Conservation (phyloP, 1,139 yeast species). For the Hansenula lynferdii region DNA sequence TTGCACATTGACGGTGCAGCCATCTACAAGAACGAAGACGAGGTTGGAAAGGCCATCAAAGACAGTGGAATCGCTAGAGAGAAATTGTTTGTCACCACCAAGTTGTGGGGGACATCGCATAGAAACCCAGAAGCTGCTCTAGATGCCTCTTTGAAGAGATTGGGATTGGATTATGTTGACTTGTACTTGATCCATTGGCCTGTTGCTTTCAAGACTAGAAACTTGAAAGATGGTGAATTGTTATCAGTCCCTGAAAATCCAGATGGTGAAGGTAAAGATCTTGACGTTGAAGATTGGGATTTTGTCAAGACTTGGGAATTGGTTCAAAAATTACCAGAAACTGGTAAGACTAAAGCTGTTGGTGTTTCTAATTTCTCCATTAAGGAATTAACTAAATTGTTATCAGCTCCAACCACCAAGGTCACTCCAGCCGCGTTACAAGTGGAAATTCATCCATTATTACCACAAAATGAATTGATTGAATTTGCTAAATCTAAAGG, state of each 20-base stretch:
- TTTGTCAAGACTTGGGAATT: conserved; percentile 65
- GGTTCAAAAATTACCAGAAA: conserved; percentile 54
- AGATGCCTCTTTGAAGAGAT: conserved; percentile 54
- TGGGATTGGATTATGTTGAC: conserved; percentile 79
- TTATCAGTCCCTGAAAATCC: conserved; percentile 34
- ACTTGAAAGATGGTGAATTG: conserved; percentile 31
- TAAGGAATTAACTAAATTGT: conserved; percentile 45
- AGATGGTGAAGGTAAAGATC: conserved; percentile 43
- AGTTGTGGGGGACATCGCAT: conserved; percentile 66
- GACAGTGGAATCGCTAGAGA: background rate
- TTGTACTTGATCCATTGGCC: conserved; percentile 91
- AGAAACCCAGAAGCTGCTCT: conserved; percentile 54
- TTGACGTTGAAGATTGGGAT: conserved; percentile 44
- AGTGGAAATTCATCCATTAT: conserved; percentile 69
- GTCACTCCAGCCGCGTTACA: conserved; percentile 70
- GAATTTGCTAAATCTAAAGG: conserved; percentile 48
- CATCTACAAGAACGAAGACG: background rate
- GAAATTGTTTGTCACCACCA: background rate
- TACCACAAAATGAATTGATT: conserved; percentile 64
- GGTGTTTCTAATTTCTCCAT: conserved; percentile 78
- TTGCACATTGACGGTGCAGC: background rate
- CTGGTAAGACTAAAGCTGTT: conserved; percentile 61
- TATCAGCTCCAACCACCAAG: conserved; percentile 44
- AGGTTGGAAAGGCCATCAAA: background rate
- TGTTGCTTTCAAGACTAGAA: conserved; percentile 42